A percentile compares a stretch with the other conserved stretches of the same genome.
phyloP scores from a whole-genome alignment of 2,329 filamentous ascomycete species.

The Penicillium sp. region DNA sequence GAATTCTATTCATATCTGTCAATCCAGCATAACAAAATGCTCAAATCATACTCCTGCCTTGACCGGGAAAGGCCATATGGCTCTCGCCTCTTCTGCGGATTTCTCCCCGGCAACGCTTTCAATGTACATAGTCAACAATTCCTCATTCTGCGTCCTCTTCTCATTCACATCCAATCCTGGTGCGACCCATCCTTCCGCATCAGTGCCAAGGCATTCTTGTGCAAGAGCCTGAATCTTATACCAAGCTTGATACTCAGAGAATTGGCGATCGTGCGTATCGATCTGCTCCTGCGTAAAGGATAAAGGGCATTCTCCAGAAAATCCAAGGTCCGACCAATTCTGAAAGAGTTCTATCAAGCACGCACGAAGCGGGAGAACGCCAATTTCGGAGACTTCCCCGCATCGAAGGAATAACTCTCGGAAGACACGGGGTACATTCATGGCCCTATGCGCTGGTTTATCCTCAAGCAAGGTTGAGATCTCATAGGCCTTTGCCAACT shows the following conservation, averaged over 20 bases:
- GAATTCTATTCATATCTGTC: too few relatives aligned
- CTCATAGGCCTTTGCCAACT: constrained; percentile 32
- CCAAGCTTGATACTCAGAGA: constrained; percentile 30
- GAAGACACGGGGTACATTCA: constrained; percentile 27
- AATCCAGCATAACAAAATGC: too few relatives aligned
- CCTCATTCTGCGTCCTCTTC: constrained; percentile 24
- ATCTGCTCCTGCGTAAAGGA: constrained; percentile 28
- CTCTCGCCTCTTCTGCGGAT: constrained; percentile 17
- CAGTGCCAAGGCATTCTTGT: constrained; percentile 28
- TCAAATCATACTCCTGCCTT: not conserved
- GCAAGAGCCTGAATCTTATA: constrained; percentile 26
- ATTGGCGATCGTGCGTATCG: constrained; percentile 25
- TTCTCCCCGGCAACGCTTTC: constrained; percentile 15
- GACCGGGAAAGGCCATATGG: constrained; percentile 19
- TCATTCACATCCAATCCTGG: constrained; percentile 29
- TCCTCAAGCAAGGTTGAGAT: constrained; percentile 21
- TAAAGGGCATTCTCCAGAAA: constrained; percentile 27
- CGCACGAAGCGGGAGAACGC: constrained; percentile 31
- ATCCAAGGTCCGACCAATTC: constrained; percentile 25
- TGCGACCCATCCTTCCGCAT: constrained; percentile 36
- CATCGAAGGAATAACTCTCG: constrained; percentile 33
- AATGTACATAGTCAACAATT: constrained; percentile 22
- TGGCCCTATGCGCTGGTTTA: constrained; percentile 20
- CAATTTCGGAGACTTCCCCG: constrained; percentile 27
- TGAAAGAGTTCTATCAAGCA: constrained; percentile 32